Base-by-base conservation (phyloP, 1,139 yeast species). In the Debaryomycetaceae sp. region DNA sequence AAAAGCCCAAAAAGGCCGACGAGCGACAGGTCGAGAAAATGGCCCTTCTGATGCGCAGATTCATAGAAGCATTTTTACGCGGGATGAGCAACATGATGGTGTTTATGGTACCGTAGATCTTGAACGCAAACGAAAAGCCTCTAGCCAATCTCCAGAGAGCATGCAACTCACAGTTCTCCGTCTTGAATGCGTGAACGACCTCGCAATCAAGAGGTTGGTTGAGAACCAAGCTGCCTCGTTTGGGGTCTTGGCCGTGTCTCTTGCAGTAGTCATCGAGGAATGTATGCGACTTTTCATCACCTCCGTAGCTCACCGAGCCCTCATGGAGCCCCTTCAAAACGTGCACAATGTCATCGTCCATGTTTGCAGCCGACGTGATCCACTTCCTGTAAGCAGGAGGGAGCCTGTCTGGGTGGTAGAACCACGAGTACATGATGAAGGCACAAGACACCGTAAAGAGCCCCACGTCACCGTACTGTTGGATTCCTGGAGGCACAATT, bases 331-430 rank as follows among this genome's bases (percentile, higher is more conserved):
- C 57, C 42, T 54, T 56, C 42, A 68, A 56, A 6, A 56, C 50
- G 24, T 54, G 55, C 11, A 65, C 47, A 9, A 68, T 44, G 40
- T 65, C 72, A 23, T 54, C 54, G 48, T 68, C 74, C 74, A 68
- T 68, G 46, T 64, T 63, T 6, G 74, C 74, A 17, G 74, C 74
- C n/a, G 68, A 61, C 5, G 74, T 68, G 47, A 68, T 68, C 74
- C 74, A 68, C 43, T 63, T 61, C 30, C 65, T 52, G 46, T 68
- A 68, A n/a, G 68, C 63, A 1, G 72, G 72, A 13, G 73, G 73
- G 24, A 68, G 53, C 17, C 54, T 51, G 6, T 59, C 53, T 2
- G 71, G 72, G 38, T 56, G 43, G 47, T 49, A 68, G 49, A 68
- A 68, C 74, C 74, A 68, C 27, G 66, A 51, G 47, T 54, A 66